Percentiles rank a stretch among this genome's conserved stretches.
Evolutionary conservation across 345 rosid genomes (phyloP).

Genomic region (Barbarea vulgaris): DNA sequence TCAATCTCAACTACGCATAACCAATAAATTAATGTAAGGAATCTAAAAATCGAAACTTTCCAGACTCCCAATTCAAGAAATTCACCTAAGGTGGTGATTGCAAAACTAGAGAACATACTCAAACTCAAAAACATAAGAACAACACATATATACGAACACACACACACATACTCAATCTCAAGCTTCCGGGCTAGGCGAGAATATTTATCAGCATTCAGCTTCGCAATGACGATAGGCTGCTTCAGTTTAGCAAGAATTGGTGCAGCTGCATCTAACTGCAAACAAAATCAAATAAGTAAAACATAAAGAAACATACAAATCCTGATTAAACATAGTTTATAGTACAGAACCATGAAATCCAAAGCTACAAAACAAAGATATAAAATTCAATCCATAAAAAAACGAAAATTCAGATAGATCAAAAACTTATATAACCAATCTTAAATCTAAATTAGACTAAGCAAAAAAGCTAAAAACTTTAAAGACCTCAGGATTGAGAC

Average conservation of each 20-base stretch:
- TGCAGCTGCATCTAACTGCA: slow-evolving; percentile 92
- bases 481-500: slow-evolving; percentile 81
- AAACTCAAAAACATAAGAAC: background rate
- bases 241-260: slow-evolving; percentile 69
- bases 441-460: slow-evolving; percentile 3
- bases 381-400: background rate
- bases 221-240: slow-evolving; percentile 78
- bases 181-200: slow-evolving; percentile 67
- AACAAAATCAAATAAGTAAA: slow-evolving; percentile 17
- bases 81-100: background rate
- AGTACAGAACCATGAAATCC: background rate
- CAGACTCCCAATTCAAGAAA: background rate
- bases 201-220: slow-evolving; percentile 84
- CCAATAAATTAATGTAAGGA: background rate
- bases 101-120: background rate
- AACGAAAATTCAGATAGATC: background rate
- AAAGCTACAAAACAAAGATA: background rate
- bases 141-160: too few relatives aligned
- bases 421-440: background rate
- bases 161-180: slow-evolving; percentile 67
- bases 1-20: background rate
- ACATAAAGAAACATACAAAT: background rate
- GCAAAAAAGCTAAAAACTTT: background rate
- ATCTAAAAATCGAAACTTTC: background rate
- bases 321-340: background rate